These are phyloP conservation scores for Russula virescens DNA, from an alignment of 768 basidiomycete genomes.

Conservation along the genomic window DNA sequence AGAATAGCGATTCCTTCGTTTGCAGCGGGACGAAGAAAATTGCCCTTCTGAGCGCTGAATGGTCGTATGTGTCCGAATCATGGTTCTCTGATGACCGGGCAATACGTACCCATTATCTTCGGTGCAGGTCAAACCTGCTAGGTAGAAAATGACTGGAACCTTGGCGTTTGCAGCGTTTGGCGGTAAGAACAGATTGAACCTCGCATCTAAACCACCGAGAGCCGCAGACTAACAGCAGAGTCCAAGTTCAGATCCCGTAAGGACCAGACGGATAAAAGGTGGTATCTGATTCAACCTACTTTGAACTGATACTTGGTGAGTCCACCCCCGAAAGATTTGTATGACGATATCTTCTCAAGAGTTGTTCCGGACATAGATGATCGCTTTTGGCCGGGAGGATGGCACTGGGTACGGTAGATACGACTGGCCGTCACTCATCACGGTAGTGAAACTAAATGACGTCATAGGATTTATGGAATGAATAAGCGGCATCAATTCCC, in stretches of 20 bases:
- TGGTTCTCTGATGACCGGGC: not conserved
- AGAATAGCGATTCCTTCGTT: slow-evolving; percentile 83
- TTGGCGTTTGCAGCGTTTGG: slow-evolving; percentile 44
- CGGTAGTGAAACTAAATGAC: not conserved
- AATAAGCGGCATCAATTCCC: no score
- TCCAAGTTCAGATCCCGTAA: slow-evolving; percentile 14
- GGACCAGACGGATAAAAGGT: slow-evolving; percentile 9
- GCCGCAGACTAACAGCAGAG: slow-evolving; percentile 52
- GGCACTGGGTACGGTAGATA: no score
- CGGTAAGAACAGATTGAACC: slow-evolving; percentile 90
- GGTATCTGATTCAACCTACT: slow-evolving; percentile 37
- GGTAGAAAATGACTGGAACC: slow-evolving; percentile 73
- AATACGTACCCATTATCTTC: slow-evolving; percentile 82
- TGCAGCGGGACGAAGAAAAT: slow-evolving; percentile 81
- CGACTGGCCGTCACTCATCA: no score
- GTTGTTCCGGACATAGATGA: slow-evolving; percentile 26
- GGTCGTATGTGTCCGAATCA: not conserved
- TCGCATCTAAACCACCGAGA: slow-evolving; percentile 61
- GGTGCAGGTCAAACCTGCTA: slow-evolving; percentile 84
- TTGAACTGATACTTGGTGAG: slow-evolving; percentile 85
- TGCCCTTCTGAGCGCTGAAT: slow-evolving; percentile 84
- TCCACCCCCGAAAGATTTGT: slow-evolving; percentile 75
- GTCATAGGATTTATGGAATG: not conserved
- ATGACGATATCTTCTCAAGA: slow-evolving; percentile 68
- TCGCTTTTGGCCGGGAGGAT: not conserved